phyloP scores from a whole-genome alignment of 129 eudicot genomes.

The Mikania micrantha region DNA sequence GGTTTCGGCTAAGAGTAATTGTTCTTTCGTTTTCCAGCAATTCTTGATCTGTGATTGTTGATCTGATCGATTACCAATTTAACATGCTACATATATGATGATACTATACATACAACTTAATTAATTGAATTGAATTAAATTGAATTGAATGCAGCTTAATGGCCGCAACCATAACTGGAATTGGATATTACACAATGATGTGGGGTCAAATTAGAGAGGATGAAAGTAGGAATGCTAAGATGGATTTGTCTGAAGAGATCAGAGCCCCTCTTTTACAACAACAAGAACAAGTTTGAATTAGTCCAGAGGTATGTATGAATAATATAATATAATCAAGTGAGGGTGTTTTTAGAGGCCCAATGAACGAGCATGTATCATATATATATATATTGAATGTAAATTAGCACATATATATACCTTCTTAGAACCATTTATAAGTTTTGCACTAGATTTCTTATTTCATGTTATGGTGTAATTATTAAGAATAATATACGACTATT shows the following conservation, averaged over 20 bases:
- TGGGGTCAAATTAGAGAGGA: slow-evolving; percentile 71
- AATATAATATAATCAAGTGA: not conserved
- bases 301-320: not conserved
- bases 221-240: slow-evolving; percentile 13
- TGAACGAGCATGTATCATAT: not conserved
- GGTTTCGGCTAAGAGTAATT: too few relatives aligned
- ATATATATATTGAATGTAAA: not conserved
- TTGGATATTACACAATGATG: slow-evolving; percentile 56
- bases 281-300: slow-evolving; percentile 34
- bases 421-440: not conserved
- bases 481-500: too few relatives aligned
- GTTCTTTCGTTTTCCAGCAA: too few relatives aligned
- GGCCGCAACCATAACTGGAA: slow-evolving; percentile 52
- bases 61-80: too few relatives aligned
- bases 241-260: slow-evolving; percentile 30
- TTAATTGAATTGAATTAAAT: too few relatives aligned
- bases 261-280: slow-evolving; percentile 65
- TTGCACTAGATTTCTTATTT: not conserved
- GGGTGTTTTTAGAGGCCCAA: slow-evolving; percentile 24
- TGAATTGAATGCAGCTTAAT: slow-evolving; percentile 39
- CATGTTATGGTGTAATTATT: too few relatives aligned
- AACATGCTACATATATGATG: too few relatives aligned
- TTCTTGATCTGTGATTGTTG: too few relatives aligned
- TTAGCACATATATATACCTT: not conserved
- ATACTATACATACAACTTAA: too few relatives aligned